Evolutionary conservation across 129 eudicot species (phyloP), one percentile per base, ranked within the genome.

Genomic region (Chrysanthemum seticuspe): DNA sequence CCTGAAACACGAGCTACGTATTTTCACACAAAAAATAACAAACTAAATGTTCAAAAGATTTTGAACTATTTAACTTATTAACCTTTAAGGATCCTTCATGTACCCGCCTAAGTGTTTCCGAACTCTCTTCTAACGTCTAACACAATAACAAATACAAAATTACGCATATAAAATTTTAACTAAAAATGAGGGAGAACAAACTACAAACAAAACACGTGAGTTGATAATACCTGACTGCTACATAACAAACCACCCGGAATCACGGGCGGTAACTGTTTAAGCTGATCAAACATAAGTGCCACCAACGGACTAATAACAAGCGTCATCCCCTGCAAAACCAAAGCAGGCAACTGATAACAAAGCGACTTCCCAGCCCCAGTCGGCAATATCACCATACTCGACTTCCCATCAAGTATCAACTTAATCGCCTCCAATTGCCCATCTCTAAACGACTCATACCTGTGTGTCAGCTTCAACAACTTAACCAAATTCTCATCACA

Each of bases 351-450:
- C 74, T 95, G 99, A 83, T 90, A 95, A 75, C 99, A 95, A 73
- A 95, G 81, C 14, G 97, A 90, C 78, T 95, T 95, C 63, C 99
- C 99, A 48, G 97, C 91, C 11, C 97, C 97, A 3, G 99, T 95
- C 6, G 99, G 99, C 85, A 95, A 85, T 49, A 95, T 96, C 86
- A 95, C 80, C 99, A 90, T 90, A 5, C 86, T 83, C 1, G 97
- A 85, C 72, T 85, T 83, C 75, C 94, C 91, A 31, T 79, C 75
- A 83, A 95, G 96, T 73, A 90, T 88, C 84, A 85, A 70, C 61
- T 80, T 95, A 25, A 95, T 80, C 16, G 96, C 91, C 74, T 88
- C 97, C 82, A 95, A 79, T 63, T 95, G 97, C 62, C 96, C 97
- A 23, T 78, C 85, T 70, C 96, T 87, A 80, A 90, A 90, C 6